Percentiles rank a stretch among this genome's conserved stretches.
phyloP scores from a whole-genome alignment of 768 basidiomycete species.

The Leccinum sublutescens region DNA sequence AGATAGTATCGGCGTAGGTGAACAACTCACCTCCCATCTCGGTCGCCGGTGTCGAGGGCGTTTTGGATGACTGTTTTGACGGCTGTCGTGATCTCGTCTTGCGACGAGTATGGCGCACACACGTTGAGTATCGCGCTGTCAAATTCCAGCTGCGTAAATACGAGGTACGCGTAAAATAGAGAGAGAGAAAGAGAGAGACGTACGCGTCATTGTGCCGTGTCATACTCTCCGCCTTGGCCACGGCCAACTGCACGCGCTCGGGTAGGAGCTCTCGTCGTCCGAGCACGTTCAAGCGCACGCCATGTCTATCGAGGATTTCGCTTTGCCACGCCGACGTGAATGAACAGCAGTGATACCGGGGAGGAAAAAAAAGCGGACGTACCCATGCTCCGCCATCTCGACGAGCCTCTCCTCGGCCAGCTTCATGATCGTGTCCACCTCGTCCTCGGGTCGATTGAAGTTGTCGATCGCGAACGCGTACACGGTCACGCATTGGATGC shows the following conservation, averaged over 20 bases:
- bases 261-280: constrained; percentile 80
- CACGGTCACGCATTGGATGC: constrained; percentile 82
- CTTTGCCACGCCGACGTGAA: constrained; percentile 39
- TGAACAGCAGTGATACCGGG: background rate
- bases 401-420: constrained; percentile 46
- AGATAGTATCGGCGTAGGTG: no score
- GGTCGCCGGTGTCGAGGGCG: constrained; percentile 32
- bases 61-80: constrained; percentile 41
- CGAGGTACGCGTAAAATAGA: background rate
- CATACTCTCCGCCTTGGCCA: constrained; percentile 68
- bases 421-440: constrained; percentile 87
- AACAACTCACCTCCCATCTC: constrained; percentile 27
- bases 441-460: constrained; percentile 82
- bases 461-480: constrained; percentile 99
- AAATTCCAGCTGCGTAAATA: background rate
- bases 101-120: constrained; percentile 88
- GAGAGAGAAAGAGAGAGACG: background rate
- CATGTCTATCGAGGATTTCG: constrained; percentile 75
- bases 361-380: constrained; percentile 23
- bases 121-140: constrained; percentile 84
- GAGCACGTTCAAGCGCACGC: constrained; percentile 80
- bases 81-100: constrained; percentile 88
- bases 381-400: constrained; percentile 84
- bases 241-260: constrained; percentile 63
- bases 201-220: constrained; percentile 75